Evolutionary conservation across 805 yeast genomes (phyloP), one percentile per base, ranked within the genome.

Genomic region (Ogataea populi-albae): DNA sequence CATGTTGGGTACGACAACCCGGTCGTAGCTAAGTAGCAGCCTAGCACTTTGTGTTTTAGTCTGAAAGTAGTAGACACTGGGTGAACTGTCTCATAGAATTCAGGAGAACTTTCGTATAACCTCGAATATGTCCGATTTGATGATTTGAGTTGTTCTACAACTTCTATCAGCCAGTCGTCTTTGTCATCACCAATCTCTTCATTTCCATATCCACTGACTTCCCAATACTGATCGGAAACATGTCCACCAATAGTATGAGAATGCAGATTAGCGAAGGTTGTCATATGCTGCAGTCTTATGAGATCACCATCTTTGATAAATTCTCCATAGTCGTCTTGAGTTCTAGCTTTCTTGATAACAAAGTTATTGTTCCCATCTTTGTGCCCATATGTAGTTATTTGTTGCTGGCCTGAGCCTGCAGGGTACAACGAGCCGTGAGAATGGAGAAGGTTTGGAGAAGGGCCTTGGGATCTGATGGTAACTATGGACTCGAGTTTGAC

Each of bases 331-430:
- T 27, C 14, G 10, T 21, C 29, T 11, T 30, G 45, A 12, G 40
- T 61, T 64, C 57, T 67, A 34, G 52, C 77, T 57, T 34, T 62
- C 57, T 43, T 59, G 38, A 39, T 70, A 58, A 53, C 54, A 81
- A 95, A 89, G 35, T 81, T 71, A 57, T 91, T 93, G 61, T 93
- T 91, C 32, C 69, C 64, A 62, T 93, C 98, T 54, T 86, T 86
- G 62, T 77, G 87, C n/a, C 91, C 88, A 60, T 93, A 93, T 11
- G 91, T 84, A n/a, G 98, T 93, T 34, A 93, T 71, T 62, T 93
- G 99, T 59, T 88, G 96, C 64, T 93, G 98, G 43, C 76, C 76
- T 1, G 96, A 86, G 3, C 98, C 98, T 42, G 78, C 87, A 9
- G 98, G 98, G 57, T 82, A 93, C 6, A 69, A 57, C 55, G 85